phyloP scores from a whole-genome alignment of 2,329 filamentous ascomycete species.

The Xylariaceae sp. region DNA sequence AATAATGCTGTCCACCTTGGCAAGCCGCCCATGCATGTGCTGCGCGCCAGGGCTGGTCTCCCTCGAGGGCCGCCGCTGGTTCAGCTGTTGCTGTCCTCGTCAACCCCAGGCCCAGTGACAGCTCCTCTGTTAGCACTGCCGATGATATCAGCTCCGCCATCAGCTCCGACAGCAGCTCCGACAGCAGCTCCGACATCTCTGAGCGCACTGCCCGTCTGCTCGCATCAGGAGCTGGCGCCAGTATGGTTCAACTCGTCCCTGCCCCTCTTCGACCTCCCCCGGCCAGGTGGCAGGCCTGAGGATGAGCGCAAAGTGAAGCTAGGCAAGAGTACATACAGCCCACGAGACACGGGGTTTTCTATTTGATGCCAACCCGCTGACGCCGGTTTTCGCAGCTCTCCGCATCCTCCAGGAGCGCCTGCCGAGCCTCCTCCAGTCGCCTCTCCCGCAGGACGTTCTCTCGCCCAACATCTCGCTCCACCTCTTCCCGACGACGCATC shows the following conservation, averaged over 20 bases:
- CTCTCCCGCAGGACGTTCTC: constrained; percentile 67
- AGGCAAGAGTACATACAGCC: constrained; percentile 54
- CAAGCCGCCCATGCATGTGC: constrained; percentile 22
- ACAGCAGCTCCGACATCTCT: constrained; percentile 8
- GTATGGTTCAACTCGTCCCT: constrained; percentile 37
- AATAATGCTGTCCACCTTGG: constrained; percentile 16
- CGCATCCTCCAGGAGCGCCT: constrained; percentile 58
- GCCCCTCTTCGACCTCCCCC: constrained; percentile 20
- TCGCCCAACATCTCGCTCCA: constrained; percentile 65
- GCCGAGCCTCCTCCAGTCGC: constrained; percentile 59
- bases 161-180: constrained; percentile 6
- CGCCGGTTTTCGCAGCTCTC: constrained; percentile 48
- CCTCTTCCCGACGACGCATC: constrained; percentile 70
- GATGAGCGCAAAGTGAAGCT: constrained; percentile 55
- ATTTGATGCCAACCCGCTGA: no score
- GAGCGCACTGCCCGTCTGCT: constrained; percentile 6
- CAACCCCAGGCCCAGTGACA: constrained; percentile 4
- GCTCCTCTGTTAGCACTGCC: no score
- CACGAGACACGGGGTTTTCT: no score
- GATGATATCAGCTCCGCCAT: no score
- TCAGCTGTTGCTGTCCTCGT: neutral
- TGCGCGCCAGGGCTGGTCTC: constrained; percentile 18
- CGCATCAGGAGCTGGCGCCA: constrained; percentile 25
- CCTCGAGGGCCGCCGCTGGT: constrained; percentile 10
- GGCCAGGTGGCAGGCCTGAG: constrained; percentile 30